A percentile compares a stretch with the other conserved stretches of the same genome.
Evolutionary conservation across 495 filamentous ascomycete genomes (phyloP).

Genomic region (Aspergillus sclerotioniger): DNA sequence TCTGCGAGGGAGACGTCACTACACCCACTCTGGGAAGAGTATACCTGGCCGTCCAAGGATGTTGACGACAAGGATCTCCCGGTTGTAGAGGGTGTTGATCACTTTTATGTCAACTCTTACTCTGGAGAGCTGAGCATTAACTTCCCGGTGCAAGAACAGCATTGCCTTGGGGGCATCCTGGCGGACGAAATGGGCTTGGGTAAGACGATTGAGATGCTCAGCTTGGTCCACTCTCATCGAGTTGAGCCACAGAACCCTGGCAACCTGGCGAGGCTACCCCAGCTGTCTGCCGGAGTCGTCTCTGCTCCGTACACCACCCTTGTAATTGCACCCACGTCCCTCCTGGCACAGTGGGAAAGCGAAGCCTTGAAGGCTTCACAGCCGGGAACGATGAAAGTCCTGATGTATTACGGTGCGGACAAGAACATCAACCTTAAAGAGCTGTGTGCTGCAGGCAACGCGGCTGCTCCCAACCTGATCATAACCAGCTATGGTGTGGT

Average conservation of each 20-base stretch:
- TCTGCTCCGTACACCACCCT: slow-evolving; percentile 85
- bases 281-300: slow-evolving; percentile 50
- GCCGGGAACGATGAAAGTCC: slow-evolving; percentile 72
- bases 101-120: slow-evolving; percentile 95
- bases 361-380: slow-evolving; percentile 87
- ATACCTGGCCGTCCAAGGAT: slow-evolving; percentile 83
- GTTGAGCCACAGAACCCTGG: slow-evolving; percentile 55
- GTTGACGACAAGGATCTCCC: slow-evolving; percentile 76
- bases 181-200: slow-evolving; percentile 92
- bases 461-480: slow-evolving; percentile 79
- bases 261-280: slow-evolving; percentile 57
- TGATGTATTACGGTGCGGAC: slow-evolving; percentile 89
- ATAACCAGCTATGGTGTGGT: slow-evolving; percentile 96
- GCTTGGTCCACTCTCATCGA: slow-evolving; percentile 81
- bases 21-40: slow-evolving; percentile 98
- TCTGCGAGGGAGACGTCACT: slow-evolving; percentile 70
- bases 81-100: slow-evolving; percentile 56
- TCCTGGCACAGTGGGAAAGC: slow-evolving; percentile 93
- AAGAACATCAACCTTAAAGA: slow-evolving; percentile 72
- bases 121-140: slow-evolving; percentile 91
- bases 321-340: slow-evolving; percentile 91
- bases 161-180: slow-evolving; percentile 89
- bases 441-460: slow-evolving; percentile 73
- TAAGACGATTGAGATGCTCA: slow-evolving; percentile 97
- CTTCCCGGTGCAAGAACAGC: slow-evolving; percentile 90